Evolutionary conservation across 768 basidiomycete genomes (phyloP), one percentile per base, ranked within the genome.

Genomic region (Tricholoma hemisulphureum): DNA sequence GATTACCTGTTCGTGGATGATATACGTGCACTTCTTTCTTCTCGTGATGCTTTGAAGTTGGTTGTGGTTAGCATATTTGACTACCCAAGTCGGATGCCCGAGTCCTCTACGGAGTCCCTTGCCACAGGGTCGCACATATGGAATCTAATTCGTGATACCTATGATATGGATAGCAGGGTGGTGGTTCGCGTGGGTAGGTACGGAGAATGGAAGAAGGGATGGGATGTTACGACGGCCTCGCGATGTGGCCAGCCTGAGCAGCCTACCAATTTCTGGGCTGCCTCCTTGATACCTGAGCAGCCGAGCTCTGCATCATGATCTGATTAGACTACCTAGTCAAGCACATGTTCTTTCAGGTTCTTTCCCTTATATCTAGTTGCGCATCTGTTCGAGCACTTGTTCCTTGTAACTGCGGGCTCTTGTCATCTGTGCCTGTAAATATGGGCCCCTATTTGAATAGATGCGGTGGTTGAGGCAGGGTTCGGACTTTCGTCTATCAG

Each of bases 1-100:
- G 79, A 80, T 62, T 20, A 59, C 6, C 53, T 64, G 16, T 80
- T 80, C 53, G 65, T 67, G 2, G 63, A 71, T 9, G 73, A 75
- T 14, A 57, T 80, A 14, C 61, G 58, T 13, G 11, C 41, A 10
- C 61, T 78, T 35, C 65, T 79, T 31, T 60, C 54, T 24, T 56
- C 61, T 35, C 68, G 66, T 18, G 63, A 67, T 4, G 56, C 29
- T n/a, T 49, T 79, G 61, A 68, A 68, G 61, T 65, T 73, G 67
- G 58, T 78, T 7, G 71, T 76, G 6, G 64, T 79, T 23, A 69
- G 61, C 59, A 59, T 79, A 23, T 76, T 73, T 57, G 65, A 8
- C 6, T 20, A 41, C 20, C 18, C 67, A 16, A 51, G 53, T 16
- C 16, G 50, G 29, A 64, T 63, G 59, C n/a, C n/a, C n/a, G n/a